Percentiles rank a stretch among this genome's conserved stretches.
phyloP scores from a whole-genome alignment of 345 rosid species.

The Syzygium aromaticum region DNA sequence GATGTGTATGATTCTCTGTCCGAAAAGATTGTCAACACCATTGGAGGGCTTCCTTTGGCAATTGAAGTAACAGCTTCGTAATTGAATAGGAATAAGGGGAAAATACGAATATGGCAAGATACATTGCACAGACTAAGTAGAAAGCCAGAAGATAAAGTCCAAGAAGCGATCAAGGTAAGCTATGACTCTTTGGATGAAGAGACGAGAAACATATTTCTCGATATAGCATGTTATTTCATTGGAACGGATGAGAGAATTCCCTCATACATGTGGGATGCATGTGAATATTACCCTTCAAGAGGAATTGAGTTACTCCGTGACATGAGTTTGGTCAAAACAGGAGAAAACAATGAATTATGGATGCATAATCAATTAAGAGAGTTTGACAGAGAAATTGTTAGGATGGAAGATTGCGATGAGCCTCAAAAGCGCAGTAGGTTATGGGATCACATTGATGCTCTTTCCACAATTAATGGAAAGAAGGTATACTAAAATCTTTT shows the following conservation, averaged over 20 bases:
- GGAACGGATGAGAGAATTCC: not conserved
- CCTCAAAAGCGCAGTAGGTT: not conserved
- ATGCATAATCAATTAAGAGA: not conserved
- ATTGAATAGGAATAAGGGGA: no score
- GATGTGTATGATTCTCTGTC: no score
- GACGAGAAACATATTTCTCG: not conserved
- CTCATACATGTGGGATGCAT: not conserved
- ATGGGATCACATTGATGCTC: not conserved
- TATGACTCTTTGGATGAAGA: not conserved
- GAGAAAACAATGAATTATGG: not conserved
- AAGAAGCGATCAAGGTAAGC: not conserved
- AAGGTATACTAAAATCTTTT: not conserved
- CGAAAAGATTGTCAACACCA: no score
- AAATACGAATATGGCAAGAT: no score
- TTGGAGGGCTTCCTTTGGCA: no score
- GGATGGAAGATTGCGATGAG: not conserved
- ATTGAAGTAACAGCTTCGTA: no score
- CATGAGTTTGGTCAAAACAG: not conserved
- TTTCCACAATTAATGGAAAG: not conserved
- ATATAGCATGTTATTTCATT: slow-evolving; percentile 2
- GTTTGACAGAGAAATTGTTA: not conserved
- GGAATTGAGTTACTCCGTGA: not conserved
- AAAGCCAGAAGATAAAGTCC: not conserved
- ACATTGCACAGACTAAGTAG: no score
- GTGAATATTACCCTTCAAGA: not conserved